Percentiles rank a stretch among this genome's conserved stretches.
Evolutionary conservation across 345 rosid genomes (phyloP).

Genomic region (Citrus unshiu): DNA sequence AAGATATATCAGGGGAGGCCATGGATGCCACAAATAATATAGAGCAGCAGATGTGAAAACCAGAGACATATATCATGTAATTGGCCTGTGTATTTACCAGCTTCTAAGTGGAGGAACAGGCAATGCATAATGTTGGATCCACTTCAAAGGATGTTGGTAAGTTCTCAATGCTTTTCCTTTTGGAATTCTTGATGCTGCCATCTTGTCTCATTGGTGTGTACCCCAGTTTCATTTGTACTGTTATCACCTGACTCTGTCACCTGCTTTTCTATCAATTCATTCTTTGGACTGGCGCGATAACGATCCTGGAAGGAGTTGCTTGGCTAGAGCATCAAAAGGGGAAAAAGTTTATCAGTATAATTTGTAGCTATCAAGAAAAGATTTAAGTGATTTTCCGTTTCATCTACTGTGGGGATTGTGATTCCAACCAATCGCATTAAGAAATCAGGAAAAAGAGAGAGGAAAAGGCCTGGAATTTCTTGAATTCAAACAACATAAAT

Average conservation of each 20-base stretch:
- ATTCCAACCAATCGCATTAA: neutral
- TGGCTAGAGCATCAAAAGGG: slow-evolving; percentile 2
- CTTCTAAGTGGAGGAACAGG: slow-evolving; percentile 9
- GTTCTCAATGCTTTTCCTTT: slow-evolving; percentile 11
- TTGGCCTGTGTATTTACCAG: neutral
- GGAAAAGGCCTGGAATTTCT: neutral
- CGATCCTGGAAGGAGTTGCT: slow-evolving; percentile 33
- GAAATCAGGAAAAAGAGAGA: neutral
- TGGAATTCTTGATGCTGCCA: slow-evolving; percentile 18
- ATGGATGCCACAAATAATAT: neutral
- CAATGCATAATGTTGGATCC: slow-evolving; percentile 9
- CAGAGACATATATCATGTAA: neutral
- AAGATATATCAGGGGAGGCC: neutral
- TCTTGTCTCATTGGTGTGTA: slow-evolving; percentile 16
- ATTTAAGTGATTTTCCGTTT: neutral
- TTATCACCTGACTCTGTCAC: slow-evolving; percentile 18
- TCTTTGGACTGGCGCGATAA: slow-evolving; percentile 8
- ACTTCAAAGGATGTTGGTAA: slow-evolving; percentile 1
- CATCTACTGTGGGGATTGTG: neutral
- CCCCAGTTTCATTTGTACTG: slow-evolving; percentile 8
- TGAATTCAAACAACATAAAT: neutral
- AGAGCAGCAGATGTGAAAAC: neutral
- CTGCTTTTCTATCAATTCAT: slow-evolving; percentile 12
- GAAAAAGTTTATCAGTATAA: neutral
- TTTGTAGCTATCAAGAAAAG: neutral